These are phyloP conservation scores for Arachis stenosperma DNA, from an alignment of 306 rosid genomes.

Conservation along the genomic window DNA sequence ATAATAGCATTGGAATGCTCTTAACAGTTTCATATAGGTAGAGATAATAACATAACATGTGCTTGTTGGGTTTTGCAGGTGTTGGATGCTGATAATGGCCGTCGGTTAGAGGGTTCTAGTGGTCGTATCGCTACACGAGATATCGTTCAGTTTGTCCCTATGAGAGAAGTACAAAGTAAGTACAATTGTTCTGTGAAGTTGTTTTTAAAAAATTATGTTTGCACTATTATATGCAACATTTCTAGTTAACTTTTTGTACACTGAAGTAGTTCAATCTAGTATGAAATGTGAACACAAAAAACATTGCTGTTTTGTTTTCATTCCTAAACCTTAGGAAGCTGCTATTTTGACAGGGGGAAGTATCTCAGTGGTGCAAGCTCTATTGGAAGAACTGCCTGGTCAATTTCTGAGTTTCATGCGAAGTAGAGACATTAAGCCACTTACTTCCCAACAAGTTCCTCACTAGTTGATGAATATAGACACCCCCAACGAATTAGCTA, in stretches of 20 bases:
- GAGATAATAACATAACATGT: constrained; percentile 15
- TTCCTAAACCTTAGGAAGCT: too few relatives aligned
- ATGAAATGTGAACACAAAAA: too few relatives aligned
- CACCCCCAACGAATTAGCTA: background rate
- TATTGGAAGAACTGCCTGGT: constrained; percentile 79
- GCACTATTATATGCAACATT: too few relatives aligned
- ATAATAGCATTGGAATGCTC: constrained; percentile 6
- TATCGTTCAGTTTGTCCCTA: constrained; percentile 84
- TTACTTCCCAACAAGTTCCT: constrained; percentile 15
- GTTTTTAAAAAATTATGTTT: too few relatives aligned
- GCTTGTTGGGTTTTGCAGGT: constrained; percentile 46
- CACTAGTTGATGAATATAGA: constrained; percentile 2
- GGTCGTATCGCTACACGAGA: constrained; percentile 82
- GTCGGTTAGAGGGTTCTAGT: constrained; percentile 59
- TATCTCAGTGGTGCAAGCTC: constrained; percentile 68
- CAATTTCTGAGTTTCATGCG: constrained; percentile 79
- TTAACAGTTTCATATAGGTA: background rate
- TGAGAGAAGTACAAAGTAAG: constrained; percentile 78
- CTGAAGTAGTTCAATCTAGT: too few relatives aligned
- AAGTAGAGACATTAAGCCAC: constrained; percentile 60
- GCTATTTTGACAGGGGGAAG: constrained; percentile 50
- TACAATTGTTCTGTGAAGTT: background rate
- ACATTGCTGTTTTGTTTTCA: too few relatives aligned
- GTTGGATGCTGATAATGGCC: constrained; percentile 84
- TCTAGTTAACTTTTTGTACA: too few relatives aligned